A percentile compares a stretch with the other conserved stretches of the same genome.
Evolutionary conservation across 371 early-diverging fungal species (phyloP).

Genomic region (Syncephalastrum sp.): DNA sequence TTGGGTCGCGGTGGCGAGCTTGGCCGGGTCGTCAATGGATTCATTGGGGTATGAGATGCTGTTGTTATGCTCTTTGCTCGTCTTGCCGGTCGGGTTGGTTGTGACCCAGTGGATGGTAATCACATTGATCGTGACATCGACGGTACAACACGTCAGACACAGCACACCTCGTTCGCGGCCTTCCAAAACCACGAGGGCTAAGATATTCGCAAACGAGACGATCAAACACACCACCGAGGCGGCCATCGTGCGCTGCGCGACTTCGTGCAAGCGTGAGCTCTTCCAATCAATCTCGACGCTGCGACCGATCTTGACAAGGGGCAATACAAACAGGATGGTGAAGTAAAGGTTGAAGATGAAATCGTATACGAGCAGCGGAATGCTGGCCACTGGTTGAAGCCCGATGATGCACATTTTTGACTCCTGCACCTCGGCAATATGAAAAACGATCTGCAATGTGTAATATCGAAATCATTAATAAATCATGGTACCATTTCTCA

Average conservation of each 20-base stretch:
- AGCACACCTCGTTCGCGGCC: slow-evolving; percentile 50
- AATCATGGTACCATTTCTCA: not conserved
- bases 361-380: slow-evolving; percentile 37
- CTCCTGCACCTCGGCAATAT: slow-evolving; percentile 33
- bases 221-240: slow-evolving; percentile 51
- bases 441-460: slow-evolving; percentile 32
- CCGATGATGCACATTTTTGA: slow-evolving; percentile 48
- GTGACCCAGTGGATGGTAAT: slow-evolving; percentile 52
- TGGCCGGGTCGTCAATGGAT: slow-evolving; percentile 8
- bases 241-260: slow-evolving; percentile 47
- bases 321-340: slow-evolving; percentile 46
- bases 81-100: slow-evolving; percentile 9
- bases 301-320: slow-evolving; percentile 34
- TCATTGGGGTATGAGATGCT: slow-evolving; percentile 8
- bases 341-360: slow-evolving; percentile 49
- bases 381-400: slow-evolving; percentile 41
- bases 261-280: slow-evolving; percentile 39
- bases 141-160: slow-evolving; percentile 51
- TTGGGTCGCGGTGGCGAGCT: not conserved
- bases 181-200: slow-evolving; percentile 36
- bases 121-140: slow-evolving; percentile 58
- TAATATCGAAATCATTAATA: not conserved
- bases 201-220: slow-evolving; percentile 49
- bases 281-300: slow-evolving; percentile 29
- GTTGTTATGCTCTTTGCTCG: slow-evolving; percentile 13